Percentiles rank a stretch among this genome's conserved stretches.
Conservation (phyloP, 257 asterid genomes). For the Eustoma russellianum region DNA sequence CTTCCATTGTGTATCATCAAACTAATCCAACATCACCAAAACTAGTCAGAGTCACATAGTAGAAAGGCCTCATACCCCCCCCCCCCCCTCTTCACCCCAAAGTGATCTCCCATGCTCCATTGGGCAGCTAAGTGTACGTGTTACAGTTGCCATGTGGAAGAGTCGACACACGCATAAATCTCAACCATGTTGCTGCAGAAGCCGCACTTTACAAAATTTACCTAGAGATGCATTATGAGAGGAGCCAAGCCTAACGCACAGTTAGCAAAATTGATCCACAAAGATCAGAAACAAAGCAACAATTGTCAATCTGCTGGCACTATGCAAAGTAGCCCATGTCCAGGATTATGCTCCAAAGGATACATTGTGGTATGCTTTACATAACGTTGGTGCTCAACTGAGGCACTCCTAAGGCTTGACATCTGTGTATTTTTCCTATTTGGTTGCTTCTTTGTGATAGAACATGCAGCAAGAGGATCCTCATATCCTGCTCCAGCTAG, state of each 20-base stretch:
- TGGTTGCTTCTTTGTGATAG: conserved; percentile 44
- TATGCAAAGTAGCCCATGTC: conserved; percentile 76
- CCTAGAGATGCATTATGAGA: neutral
- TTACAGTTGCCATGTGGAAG: no score
- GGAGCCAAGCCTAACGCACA: neutral
- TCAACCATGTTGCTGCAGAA: no score
- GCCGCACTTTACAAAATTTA: no score
- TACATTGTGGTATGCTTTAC: conserved; percentile 62
- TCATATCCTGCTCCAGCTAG: conserved; percentile 72
- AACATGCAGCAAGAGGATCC: conserved; percentile 65
- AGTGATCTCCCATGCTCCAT: no score
- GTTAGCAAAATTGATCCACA: neutral
- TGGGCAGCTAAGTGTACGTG: no score
- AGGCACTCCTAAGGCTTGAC: conserved; percentile 31
- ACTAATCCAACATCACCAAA: no score
- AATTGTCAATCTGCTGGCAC: conserved; percentile 28
- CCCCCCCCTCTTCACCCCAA: no score
- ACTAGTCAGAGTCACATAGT: no score
- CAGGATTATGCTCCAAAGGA: conserved; percentile 76
- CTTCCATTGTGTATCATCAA: no score
- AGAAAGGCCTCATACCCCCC: no score
- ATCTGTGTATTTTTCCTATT: conserved; percentile 19
- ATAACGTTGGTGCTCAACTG: conserved; percentile 48
- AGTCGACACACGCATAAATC: no score
- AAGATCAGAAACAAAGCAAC: neutral